Conservation (phyloP, 495 filamentous ascomycete genomes). For the Penicillium fimorum region DNA sequence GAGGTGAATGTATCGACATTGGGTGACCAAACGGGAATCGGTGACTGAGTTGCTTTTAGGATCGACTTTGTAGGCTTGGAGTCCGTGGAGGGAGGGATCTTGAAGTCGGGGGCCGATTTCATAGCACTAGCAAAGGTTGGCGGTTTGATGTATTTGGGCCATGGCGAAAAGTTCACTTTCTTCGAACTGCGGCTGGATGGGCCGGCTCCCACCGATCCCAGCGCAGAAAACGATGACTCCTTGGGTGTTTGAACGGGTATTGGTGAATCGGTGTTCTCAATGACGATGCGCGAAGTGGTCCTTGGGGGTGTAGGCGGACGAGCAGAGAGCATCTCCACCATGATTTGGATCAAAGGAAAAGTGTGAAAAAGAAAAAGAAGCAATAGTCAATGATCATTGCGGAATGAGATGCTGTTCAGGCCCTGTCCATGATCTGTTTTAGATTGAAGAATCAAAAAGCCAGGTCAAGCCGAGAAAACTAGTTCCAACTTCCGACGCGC, state of each 20-base stretch:
- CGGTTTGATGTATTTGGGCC: conserved; percentile 67
- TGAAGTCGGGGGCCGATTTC: conserved; percentile 44
- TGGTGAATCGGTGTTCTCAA: conserved; percentile 33
- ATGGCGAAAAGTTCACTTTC: conserved; percentile 71
- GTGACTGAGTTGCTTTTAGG: conserved; percentile 63
- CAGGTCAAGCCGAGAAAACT: conserved; percentile 23
- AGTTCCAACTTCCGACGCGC: conserved; percentile 27
- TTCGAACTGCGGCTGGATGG: conserved; percentile 55
- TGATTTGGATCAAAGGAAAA: conserved; percentile 33
- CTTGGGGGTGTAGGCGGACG: conserved; percentile 63
- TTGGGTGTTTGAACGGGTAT: conserved; percentile 44
- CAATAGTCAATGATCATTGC: conserved; percentile 34
- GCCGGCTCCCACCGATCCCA: conserved; percentile 31
- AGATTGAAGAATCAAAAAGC: conserved; percentile 8
- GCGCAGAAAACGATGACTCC: conserved; percentile 48
- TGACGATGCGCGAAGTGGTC: conserved; percentile 49
- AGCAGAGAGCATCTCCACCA: conserved; percentile 55
- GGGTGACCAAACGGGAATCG: conserved; percentile 36
- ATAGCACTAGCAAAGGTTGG: conserved; percentile 47
- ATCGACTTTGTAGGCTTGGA: conserved; percentile 79
- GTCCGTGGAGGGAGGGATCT: conserved; percentile 59
- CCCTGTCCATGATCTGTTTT: conserved; percentile 19
- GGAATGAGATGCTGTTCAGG: conserved; percentile 13
- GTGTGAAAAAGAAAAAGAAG: conserved; percentile 11
- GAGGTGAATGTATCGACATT: conserved; percentile 41